phyloP scores from a whole-genome alignment of 129 eudicot species.

The Chrysanthemum lavandulifolium region DNA sequence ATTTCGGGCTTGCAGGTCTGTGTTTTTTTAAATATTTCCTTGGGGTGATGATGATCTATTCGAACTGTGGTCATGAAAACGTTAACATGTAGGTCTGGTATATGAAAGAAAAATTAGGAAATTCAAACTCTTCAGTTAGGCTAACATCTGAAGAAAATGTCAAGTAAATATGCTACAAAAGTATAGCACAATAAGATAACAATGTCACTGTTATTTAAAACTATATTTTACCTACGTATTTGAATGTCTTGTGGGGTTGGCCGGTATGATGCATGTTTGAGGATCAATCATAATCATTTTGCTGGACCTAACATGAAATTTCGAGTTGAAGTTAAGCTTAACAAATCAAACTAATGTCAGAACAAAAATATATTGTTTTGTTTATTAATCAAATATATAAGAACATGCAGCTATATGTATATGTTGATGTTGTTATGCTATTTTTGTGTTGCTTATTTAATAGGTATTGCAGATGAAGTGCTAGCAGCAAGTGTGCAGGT shows the following conservation, averaged over 20 bases:
- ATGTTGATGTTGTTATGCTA: neutral
- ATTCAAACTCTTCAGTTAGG: neutral
- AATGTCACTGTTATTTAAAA: neutral
- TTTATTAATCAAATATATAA: too few relatives aligned
- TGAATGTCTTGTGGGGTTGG: neutral
- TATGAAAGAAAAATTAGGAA: neutral
- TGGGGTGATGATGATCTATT: too few relatives aligned
- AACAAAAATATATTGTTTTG: neutral
- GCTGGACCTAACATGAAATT: neutral
- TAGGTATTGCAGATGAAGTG: constrained; percentile 3
- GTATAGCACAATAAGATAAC: neutral
- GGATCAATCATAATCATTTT: neutral
- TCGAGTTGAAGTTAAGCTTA: neutral
- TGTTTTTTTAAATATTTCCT: too few relatives aligned
- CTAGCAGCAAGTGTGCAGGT: neutral
- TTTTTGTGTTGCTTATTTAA: neutral
- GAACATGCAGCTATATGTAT: too few relatives aligned
- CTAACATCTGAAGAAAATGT: neutral
- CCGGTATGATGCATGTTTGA: neutral
- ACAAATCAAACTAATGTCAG: neutral
- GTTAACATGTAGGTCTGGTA: neutral
- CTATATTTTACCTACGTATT: neutral
- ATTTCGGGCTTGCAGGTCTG: too few relatives aligned
- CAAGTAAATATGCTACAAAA: neutral
- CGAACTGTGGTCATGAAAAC: neutral